These are phyloP conservation scores for Wickerhamiella siamensis DNA, from an alignment of 805 yeast species.

Conservation along the genomic window DNA sequence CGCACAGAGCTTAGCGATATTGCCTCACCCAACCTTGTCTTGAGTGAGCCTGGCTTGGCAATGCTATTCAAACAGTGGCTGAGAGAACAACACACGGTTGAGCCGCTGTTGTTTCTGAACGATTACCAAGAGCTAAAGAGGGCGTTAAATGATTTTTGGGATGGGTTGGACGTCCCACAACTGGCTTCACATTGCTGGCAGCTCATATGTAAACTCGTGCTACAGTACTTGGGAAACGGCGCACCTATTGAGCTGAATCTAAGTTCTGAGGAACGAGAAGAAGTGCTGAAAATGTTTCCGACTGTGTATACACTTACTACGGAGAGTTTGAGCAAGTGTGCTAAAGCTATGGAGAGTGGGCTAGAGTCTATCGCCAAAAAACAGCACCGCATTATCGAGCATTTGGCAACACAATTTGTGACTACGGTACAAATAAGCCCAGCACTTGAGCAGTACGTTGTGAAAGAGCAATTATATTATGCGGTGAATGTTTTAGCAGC, in stretches of 20 bases:
- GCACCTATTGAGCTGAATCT: constrained; percentile 12
- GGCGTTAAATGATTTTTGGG: constrained; percentile 1
- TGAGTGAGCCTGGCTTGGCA: constrained; percentile 13
- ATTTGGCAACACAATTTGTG: neutral
- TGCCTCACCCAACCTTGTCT: constrained; percentile 3
- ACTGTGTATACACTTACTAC: no score
- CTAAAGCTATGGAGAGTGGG: neutral
- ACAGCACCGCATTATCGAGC: neutral
- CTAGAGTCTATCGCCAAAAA: neutral
- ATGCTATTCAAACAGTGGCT: constrained; percentile 10
- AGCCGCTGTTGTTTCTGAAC: constrained; percentile 9
- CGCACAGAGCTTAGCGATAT: constrained; percentile 1
- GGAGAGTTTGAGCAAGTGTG: neutral
- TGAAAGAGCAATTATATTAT: neutral
- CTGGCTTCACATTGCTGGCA: neutral
- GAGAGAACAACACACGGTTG: constrained; percentile 5
- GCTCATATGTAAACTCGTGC: neutral
- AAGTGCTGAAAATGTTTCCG: neutral
- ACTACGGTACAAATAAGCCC: neutral
- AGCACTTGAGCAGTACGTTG: neutral
- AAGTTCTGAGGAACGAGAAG: neutral
- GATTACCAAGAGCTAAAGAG: neutral
- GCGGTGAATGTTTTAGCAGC: neutral
- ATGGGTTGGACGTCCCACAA: constrained; percentile 4
- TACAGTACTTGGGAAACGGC: constrained; percentile 1